Evolutionary conservation across 108 stramenopile genomes (phyloP), one percentile per base, ranked within the genome.

Genomic region (Hondaea fermentalgiana): DNA sequence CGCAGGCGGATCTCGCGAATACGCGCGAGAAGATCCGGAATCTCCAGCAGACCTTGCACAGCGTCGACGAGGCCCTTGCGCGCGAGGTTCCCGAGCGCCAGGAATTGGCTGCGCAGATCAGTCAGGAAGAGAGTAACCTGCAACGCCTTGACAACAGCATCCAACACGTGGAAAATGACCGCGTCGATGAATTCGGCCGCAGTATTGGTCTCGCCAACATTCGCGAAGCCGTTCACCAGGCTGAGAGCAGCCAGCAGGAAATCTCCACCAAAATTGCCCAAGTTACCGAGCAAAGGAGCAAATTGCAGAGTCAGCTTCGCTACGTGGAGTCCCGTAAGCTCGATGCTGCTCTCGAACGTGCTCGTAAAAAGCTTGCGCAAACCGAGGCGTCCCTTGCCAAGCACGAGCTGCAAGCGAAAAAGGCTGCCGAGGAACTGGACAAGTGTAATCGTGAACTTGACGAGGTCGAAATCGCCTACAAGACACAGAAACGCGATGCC

Each of bases 191-290:
- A 47, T 43, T 16, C 23, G 87, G 87, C 16, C 16, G 95, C 58
- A 91, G 89, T 35, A 97, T 96, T 43, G 96, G 96, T n/a, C 88
- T 97, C 55, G 88, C 72, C 25, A 96, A 97, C 88, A 90, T 97
- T 87, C 91, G 96, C 45, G 94, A 95, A 29, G 96, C 95, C 91
- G 97, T 96, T 59, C 93, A 94, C 60, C 94, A 95, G n/a, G 94
- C 95, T 19, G 94, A 94, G 6, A 94, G 96, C 90, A 91, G 91
- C 55, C 94, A 96, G 5, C 95, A 96, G 43, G 96, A 96, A 44
- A 96, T 95, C 89, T 90, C 95, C 88, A 92, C 92, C 55, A 95
- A 95, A 89, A 93, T 95, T 47, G 91, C 94, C 25, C 89, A 89
- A 42, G 89, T 97, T 43, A 90, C 93, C 51, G 95, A 97, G 87